Evolutionary conservation across 1,139 yeast species (phyloP), one percentile per base, ranked within the genome.

Genomic region (Candida neerlandica): DNA sequence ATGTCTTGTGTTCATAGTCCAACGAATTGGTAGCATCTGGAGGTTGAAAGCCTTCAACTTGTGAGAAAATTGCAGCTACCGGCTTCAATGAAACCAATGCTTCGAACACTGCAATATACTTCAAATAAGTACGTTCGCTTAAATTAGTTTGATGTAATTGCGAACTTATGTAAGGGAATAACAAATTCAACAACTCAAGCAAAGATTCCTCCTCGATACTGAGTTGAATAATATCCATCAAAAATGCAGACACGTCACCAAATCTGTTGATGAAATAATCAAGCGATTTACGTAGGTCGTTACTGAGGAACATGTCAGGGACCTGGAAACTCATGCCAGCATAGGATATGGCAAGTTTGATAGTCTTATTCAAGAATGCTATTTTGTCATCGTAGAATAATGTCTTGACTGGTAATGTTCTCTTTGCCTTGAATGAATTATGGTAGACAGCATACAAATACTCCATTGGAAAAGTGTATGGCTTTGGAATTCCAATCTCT

Each of bases 321-420:
- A 85, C 79, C 62, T 85, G 90, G 60, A 89, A 83, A 34, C 86
- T 69, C 34, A 89, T 84, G 33, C 85, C 74, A 0, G 90, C 90
- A 65, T 85, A 89, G 19, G 88, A 84, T 14, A 86, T 73, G 12
- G 84, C 66, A 44, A 85, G 71, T 45, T 84, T 67, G 44, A 81
- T 74, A 29, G 82, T 69, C 51, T 82, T 82, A 47, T 74, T 71
- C 46, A 84, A 65, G 3, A 83, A 58, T 2, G 62, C 63, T 1
- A 62, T 43, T 57, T 82, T 81, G 15, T 63, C 59, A 2, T 67
- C 70, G 50, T 69, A 71, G 18, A 66, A 51, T 1, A 73, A 60
- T 41, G 78, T 77, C 52, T 73, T 80, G 15, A 66, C 66, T n/a
- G 73, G 69, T 18, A 81, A 58, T 11, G 71, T 55, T 55, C 83